Evolutionary conservation across 2,329 filamentous ascomycete genomes (phyloP), one percentile per base, ranked within the genome.

Genomic region (Clonostachys chloroleuca): DNA sequence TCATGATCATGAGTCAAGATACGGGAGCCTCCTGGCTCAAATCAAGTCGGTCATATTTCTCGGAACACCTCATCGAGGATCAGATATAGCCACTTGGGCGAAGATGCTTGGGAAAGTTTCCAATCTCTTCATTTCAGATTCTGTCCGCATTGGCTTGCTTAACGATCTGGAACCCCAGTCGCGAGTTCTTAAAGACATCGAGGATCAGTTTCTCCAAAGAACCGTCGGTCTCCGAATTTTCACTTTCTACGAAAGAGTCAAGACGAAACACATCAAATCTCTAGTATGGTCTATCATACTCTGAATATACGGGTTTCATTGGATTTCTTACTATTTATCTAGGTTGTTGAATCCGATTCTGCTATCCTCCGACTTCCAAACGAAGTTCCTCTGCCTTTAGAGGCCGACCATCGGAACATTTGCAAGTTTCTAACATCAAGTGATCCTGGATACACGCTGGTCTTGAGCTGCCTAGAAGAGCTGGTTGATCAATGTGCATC

Each of bases 51-150:
- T 64, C 6, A 35, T 59, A 0, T 66, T 66, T 40, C 49, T 65
- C 24, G 62, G 56, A 16, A 65, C 62, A 14, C 62, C 61, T 7
- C 59, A 66, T 45, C 49, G 50, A n/a, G 61, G 62, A 14, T 62
- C 58, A 43, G 50, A 46, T 34, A 45, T 49, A 40, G 59, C 57
- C 35, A 52, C 47, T 40, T 45, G 56, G 8, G 59, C 42, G 14
- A 54, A 48, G 24, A 34, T 60, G 17, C 34, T 59, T 5, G 52
- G 52, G 12, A 56, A 35, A 17, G 52, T 61, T 42, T 49, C 52
- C 44, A 57, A 52, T 12, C 40, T 42, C 18, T 49, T 14, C 34
- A 33, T 36, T 13, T 20, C 46, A 53, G 12, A 47, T 59, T 16
- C 54, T 54, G 35, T 49, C 50, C n/a, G 59, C 12, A 18, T n/a